Conservation (phyloP, 2,329 filamentous ascomycete species). For the Trichoderma oligosporum region DNA sequence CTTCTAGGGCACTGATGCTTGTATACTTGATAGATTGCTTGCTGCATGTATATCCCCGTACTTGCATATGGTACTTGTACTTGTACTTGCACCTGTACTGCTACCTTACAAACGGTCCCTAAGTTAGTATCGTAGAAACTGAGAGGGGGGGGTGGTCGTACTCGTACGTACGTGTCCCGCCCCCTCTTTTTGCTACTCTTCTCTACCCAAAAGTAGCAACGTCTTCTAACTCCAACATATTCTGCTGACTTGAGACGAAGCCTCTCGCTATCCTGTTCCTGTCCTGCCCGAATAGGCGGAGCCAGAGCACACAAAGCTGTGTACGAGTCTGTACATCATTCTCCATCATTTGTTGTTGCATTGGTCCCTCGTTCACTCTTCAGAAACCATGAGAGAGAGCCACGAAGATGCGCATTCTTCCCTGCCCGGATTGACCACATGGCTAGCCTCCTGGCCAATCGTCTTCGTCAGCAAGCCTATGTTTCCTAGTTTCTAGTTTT, state of each 20-base stretch:
- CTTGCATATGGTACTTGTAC: not conserved
- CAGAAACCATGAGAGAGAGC: not conserved
- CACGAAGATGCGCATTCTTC: not conserved
- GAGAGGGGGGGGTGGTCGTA: not conserved
- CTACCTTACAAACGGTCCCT: not conserved
- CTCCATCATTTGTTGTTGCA: not conserved
- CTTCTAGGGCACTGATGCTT: too few relatives aligned
- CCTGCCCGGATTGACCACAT: conserved; percentile 12
- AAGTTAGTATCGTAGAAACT: not conserved
- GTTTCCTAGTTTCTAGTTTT: conserved; percentile 19
- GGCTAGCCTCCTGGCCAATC: conserved; percentile 27
- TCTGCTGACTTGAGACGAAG: conserved; percentile 7
- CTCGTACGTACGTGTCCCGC: not conserved
- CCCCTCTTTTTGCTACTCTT: conserved; percentile 4
- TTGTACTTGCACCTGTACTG: not conserved
- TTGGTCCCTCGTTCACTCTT: not conserved
- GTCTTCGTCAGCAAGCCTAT: conserved; percentile 22
- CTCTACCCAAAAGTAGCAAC: conserved; percentile 3
- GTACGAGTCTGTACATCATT: not conserved
- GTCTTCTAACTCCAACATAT: not conserved
- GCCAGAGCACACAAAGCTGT: not conserved
- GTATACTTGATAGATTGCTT: not conserved
- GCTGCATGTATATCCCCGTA: not conserved
- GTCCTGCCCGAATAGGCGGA: conserved; percentile 11
- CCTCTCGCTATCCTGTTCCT: not conserved